A percentile compares a stretch with the other conserved stretches of the same genome.
Evolutionary conservation across 192 early-diverging fungal species (phyloP).

Genomic region (Backusella mclennaniae): DNA sequence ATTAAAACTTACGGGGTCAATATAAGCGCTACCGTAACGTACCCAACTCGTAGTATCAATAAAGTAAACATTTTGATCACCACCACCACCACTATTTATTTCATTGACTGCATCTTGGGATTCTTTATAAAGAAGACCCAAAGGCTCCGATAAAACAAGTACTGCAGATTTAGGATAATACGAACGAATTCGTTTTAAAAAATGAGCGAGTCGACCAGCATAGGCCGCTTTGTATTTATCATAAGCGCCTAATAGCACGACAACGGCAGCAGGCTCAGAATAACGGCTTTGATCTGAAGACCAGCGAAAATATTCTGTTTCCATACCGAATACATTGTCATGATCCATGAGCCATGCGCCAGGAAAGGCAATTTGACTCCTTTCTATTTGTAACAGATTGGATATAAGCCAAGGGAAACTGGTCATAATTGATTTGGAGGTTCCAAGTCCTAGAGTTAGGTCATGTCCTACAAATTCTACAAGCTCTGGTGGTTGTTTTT

Average conservation of each 20-base stretch:
- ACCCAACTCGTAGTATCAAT: constrained; percentile 27
- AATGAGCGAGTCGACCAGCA: neutral
- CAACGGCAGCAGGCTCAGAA: constrained; percentile 11
- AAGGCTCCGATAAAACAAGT: constrained; percentile 25
- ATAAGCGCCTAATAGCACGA: constrained; percentile 19
- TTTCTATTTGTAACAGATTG: constrained; percentile 14
- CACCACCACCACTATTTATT: neutral
- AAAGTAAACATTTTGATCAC: constrained; percentile 27
- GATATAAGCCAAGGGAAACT: constrained; percentile 31
- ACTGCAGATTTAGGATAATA: neutral
- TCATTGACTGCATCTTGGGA: constrained; percentile 17
- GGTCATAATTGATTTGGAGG: constrained; percentile 14
- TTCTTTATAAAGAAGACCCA: constrained; percentile 16
- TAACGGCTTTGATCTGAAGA: neutral
- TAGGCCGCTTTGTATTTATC: constrained; percentile 12
- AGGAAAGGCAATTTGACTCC: constrained; percentile 26
- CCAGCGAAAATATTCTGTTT: constrained; percentile 22
- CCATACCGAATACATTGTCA: constrained; percentile 19
- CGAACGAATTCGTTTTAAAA: constrained; percentile 5
- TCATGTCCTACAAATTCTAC: constrained; percentile 31
- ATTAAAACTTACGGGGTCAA: constrained; percentile 14
- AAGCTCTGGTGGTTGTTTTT: neutral
- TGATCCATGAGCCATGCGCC: constrained; percentile 24
- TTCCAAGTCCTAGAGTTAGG: constrained; percentile 12
- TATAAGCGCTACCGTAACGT: constrained; percentile 19